phyloP scores from a whole-genome alignment of 495 filamentous ascomycete genomes.

The Aspergillus coremiiformis region DNA sequence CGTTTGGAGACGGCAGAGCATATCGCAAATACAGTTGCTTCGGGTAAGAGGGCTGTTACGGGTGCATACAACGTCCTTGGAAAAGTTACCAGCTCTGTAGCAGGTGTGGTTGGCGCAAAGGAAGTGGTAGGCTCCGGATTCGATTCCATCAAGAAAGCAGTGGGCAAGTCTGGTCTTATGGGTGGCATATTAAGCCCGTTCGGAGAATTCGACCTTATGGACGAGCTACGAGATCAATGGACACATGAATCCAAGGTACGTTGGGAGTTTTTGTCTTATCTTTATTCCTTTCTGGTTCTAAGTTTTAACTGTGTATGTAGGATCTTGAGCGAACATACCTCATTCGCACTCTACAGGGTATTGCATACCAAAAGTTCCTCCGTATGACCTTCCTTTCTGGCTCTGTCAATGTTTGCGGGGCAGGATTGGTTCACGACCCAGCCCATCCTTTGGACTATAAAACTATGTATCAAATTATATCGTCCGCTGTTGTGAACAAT shows the following conservation, averaged over 20 bases:
- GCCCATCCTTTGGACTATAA: slow-evolving; percentile 87
- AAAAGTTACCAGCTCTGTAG: slow-evolving; percentile 87
- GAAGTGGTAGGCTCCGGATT: slow-evolving; percentile 86
- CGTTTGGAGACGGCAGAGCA: slow-evolving; percentile 85
- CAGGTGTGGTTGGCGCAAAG: slow-evolving; percentile 90
- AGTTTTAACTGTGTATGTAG: slow-evolving; percentile 21
- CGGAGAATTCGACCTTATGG: slow-evolving; percentile 90
- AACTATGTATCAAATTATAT: slow-evolving; percentile 98
- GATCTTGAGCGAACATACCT: slow-evolving; percentile 95
- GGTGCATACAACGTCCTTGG: slow-evolving; percentile 91
- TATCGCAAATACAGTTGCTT: slow-evolving; percentile 82
- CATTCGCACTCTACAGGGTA: slow-evolving; percentile 90
- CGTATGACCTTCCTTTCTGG: slow-evolving; percentile 96
- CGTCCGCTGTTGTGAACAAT: slow-evolving; percentile 82
- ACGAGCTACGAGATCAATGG: slow-evolving; percentile 94
- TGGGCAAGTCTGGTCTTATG: slow-evolving; percentile 93
- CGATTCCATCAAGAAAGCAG: slow-evolving; percentile 86
- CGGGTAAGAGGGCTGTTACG: slow-evolving; percentile 91
- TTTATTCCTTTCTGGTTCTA: background rate
- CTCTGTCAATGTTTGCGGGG: slow-evolving; percentile 85
- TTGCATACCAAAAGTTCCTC: slow-evolving; percentile 84
- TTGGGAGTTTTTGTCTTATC: background rate
- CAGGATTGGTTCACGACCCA: slow-evolving; percentile 92
- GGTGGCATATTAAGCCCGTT: slow-evolving; percentile 89
- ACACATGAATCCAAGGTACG: slow-evolving; percentile 90